Evolutionary conservation across 305 asterid species (phyloP), one percentile per base, ranked within the genome.

Genomic region (Fraxinus velutina): DNA sequence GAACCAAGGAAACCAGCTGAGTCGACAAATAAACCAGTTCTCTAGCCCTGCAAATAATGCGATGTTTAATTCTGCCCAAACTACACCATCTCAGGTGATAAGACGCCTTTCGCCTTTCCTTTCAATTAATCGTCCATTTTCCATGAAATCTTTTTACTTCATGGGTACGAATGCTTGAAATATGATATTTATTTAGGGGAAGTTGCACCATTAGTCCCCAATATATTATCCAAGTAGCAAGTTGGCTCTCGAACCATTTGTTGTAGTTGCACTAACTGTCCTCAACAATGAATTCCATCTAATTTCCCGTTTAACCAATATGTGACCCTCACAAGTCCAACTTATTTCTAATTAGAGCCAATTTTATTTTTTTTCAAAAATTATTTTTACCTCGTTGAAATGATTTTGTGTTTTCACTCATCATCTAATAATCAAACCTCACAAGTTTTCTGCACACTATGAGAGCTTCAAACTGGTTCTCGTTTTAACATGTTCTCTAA

Each of bases 1-100:
- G 81, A 91, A 81, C 88, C 98, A 91, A 85, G 99, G 97, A 88
- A 95, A 90, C 87, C 99, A 93, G 88, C 83, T 95, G 88, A 93
- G 89, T 86, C 97, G 97, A 68, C 96, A 93, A 77, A 50, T 92
- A 75, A 95, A 91, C 86, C 99, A 95, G 87, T 95, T 89, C 85
- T 87, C 99, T 52, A 90, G 95, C 83, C 89, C 96, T 13, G 95
- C 96, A 37, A 95, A 92, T 84, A 92, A 86, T 86, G 98, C 97
- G 73, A 86, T 95, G 78, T 95, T 91, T 87, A 95, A 88, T 92
- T 92, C 99, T 62, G 94, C 94, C 78, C 99, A 95, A 87, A 89
- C 92, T 5, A 87, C 95, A 66, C 92, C 97, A 36, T 86, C 97
- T 74, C 98, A 93, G 89, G 90, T 92, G 97, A 97, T 93, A 17